Conservation (phyloP, 371 early-diverging fungal genomes). For the Mortierella sp. region DNA sequence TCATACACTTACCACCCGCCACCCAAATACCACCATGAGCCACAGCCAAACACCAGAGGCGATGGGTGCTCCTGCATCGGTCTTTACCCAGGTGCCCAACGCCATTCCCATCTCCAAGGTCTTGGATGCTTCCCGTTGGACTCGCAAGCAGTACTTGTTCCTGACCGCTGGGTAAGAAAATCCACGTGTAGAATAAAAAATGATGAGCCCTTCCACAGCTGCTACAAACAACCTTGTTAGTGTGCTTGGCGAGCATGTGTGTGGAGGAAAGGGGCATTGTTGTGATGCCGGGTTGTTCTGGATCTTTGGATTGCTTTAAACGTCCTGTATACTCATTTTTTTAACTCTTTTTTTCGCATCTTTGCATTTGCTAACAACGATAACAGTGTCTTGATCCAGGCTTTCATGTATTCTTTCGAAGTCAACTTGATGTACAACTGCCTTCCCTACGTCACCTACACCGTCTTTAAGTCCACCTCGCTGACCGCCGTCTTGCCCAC, state of each 20-base stretch:
- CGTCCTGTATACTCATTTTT: neutral
- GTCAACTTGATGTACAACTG: slow-evolving; percentile 46
- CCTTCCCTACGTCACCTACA: slow-evolving; percentile 37
- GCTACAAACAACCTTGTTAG: neutral
- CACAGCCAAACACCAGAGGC: neutral
- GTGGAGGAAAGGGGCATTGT: neutral
- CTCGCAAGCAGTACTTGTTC: slow-evolving; percentile 34
- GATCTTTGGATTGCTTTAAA: neutral
- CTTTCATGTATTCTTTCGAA: slow-evolving; percentile 46
- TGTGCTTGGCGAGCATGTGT: neutral
- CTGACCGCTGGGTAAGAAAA: slow-evolving; percentile 32
- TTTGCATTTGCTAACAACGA: neutral
- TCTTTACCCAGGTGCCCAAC: neutral
- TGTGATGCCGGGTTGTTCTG: neutral
- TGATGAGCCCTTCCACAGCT: too few relatives aligned
- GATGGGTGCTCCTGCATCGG: neutral
- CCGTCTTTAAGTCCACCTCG: slow-evolving; percentile 41
- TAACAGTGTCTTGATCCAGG: slow-evolving; percentile 38
- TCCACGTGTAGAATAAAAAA: too few relatives aligned
- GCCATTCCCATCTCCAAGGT: slow-evolving; percentile 7
- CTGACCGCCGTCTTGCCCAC: slow-evolving; percentile 50
- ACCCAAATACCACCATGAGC: slow-evolving; percentile 4
- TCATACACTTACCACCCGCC: neutral
- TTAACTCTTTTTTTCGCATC: neutral
- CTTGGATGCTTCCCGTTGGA: slow-evolving; percentile 30